Percentiles rank a stretch among this genome's conserved stretches.
Conservation (phyloP, 352 stramenopile species). For the Globisporangium camurandrum region DNA sequence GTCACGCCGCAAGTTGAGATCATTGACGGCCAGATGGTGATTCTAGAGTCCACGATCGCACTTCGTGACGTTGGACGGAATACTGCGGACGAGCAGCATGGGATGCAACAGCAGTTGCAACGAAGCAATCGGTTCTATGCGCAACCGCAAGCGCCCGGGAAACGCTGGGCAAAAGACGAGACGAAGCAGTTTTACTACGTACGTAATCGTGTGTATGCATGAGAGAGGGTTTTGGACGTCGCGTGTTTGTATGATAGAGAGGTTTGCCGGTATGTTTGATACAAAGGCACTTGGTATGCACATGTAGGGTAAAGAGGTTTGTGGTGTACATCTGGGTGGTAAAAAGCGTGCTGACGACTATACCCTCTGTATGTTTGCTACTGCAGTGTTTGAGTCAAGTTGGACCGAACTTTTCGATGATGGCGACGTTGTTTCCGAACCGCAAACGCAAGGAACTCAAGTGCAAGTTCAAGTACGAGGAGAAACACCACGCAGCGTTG, state of each 20-base stretch:
- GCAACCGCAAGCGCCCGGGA: constrained; percentile 34
- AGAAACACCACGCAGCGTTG: constrained; percentile 64
- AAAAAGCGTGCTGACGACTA: too few species aligned
- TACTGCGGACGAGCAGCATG: constrained; percentile 16
- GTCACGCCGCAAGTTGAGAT: constrained; percentile 77
- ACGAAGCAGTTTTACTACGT: constrained; percentile 87
- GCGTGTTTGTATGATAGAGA: too few species aligned
- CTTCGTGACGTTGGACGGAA: constrained; percentile 35
- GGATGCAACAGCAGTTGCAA: constrained; percentile 22
- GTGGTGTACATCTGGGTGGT: too few species aligned
- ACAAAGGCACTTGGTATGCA: constrained; percentile 1
- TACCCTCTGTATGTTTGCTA: neutral
- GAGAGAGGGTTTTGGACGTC: too few species aligned
- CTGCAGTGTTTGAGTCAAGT: constrained; percentile 72
- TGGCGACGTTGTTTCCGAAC: constrained; percentile 79
- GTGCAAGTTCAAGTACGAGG: constrained; percentile 85
- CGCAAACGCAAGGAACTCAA: constrained; percentile 80
- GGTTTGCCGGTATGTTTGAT: neutral
- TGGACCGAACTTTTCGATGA: constrained; percentile 81
- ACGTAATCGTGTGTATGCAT: constrained; percentile 14
- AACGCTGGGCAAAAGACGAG: constrained; percentile 72
- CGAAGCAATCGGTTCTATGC: constrained; percentile 34
- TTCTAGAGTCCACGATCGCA: constrained; percentile 62
- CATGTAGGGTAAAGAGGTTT: too few species aligned
- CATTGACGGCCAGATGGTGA: constrained; percentile 82